Evolutionary conservation across 768 basidiomycete genomes (phyloP).

Genomic region (Cytidiella melzeri): DNA sequence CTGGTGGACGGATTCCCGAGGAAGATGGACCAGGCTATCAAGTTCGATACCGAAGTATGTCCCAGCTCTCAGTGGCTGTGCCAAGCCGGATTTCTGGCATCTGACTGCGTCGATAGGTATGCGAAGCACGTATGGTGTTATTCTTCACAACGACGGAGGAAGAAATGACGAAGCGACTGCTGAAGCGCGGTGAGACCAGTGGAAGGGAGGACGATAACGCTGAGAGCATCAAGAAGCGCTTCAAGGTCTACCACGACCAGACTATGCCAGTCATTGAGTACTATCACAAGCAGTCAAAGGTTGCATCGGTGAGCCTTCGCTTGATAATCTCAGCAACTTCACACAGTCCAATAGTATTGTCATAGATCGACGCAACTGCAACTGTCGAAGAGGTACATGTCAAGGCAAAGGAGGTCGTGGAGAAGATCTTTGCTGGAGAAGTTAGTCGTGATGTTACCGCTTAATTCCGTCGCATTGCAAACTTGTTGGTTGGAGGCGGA

Average conservation of each 20-base stretch:
- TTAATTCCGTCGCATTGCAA: conserved; percentile 10
- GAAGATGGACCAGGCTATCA: conserved; percentile 96
- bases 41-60: conserved; percentile 81
- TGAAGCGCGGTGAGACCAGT: conserved; percentile 88
- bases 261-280: conserved; percentile 93
- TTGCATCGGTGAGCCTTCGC: conserved; percentile 58
- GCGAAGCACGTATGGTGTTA: conserved; percentile 70
- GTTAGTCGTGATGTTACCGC: conserved; percentile 20
- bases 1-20: conserved; percentile 96
- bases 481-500: conserved; percentile 9
- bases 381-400: conserved; percentile 68
- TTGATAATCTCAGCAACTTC: background rate
- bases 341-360: background rate
- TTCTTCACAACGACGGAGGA: conserved; percentile 87
- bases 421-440: conserved; percentile 35
- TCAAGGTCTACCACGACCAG: conserved; percentile 86
- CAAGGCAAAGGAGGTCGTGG: conserved; percentile 49
- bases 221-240: conserved; percentile 95
- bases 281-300: conserved; percentile 61
- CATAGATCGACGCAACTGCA: conserved; percentile 62
- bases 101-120: conserved; percentile 63
- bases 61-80: background rate
- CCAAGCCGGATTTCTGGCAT: background rate
- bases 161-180: conserved; percentile 78
- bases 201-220: conserved; percentile 95